Base-by-base conservation (phyloP, 805 yeast genomes). In the Naumovozyma baii region DNA sequence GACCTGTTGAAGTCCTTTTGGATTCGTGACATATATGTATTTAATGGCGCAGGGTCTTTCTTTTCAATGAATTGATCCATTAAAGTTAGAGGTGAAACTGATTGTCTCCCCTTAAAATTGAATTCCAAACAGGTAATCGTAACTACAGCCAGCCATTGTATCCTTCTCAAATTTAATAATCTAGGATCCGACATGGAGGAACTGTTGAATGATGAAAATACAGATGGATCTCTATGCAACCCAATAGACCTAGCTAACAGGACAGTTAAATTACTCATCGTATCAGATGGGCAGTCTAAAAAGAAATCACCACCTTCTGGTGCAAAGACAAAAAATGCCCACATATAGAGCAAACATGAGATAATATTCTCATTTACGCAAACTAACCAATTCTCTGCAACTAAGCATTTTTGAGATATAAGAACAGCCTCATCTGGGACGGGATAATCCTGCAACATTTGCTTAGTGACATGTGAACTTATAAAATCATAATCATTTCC, bases 221-320 rank as follows among this genome's bases (percentile, higher is more conserved):
- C 60, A 3, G 48, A 33, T 2, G 63, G 61, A 37, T 59, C 62
- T 28, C 60, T 45, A 40, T 58, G 61, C 10, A 60, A 41, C 5
- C 64, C 66, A 14, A 58, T 58, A 2, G 61, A 45, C 4, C 46
- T 47, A 3, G 62, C 52, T 31, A 60, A 31, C 47, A 52, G 50
- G 3, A 54, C 40, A 2, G 54, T 50, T 2, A 54, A 33, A 15
- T 59, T 55, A n/a, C 49, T 42, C 2, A 59, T 36, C 13, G 51
- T 44, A 40, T 57, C 64, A 1, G 63, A 55, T 9, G 64, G 63
- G 19, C 54, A 52, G 18, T 50, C 62, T 14, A 50, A 37, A 37
- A 59, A 56, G 16, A 55, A 52, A 42, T 61, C 64, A 22, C 59
- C 59, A 40, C 55, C 56, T 34, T 59, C 63, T 1, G 66, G 63